Percentiles rank a stretch among this genome's conserved stretches.
These are phyloP conservation scores for Neoscytalidium dimidiatum DNA, from an alignment of 2,329 filamentous ascomycete genomes.

Conservation along the genomic window DNA sequence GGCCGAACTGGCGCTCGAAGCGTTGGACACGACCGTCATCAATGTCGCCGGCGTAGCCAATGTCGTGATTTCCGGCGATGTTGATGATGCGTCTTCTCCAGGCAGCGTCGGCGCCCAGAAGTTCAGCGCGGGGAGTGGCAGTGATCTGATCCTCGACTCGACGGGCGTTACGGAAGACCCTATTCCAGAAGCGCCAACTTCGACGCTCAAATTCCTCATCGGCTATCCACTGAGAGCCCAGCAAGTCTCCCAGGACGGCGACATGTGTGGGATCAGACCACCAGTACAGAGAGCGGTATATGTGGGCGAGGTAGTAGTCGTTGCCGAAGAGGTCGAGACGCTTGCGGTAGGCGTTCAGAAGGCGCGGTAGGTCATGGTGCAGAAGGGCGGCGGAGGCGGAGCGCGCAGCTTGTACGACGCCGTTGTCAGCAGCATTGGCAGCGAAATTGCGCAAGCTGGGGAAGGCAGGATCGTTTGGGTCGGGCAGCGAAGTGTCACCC, in stretches of 20 bases:
- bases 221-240: slow-evolving; percentile 93
- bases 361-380: slow-evolving; percentile 63
- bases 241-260: slow-evolving; percentile 82
- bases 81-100: slow-evolving; percentile 86
- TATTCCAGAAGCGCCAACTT: slow-evolving; percentile 74
- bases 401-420: background rate
- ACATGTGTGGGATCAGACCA: slow-evolving; percentile 85
- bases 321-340: slow-evolving; percentile 87
- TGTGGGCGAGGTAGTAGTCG: slow-evolving; percentile 91
- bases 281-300: slow-evolving; percentile 82
- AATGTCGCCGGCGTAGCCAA: slow-evolving; percentile 93
- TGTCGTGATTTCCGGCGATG: slow-evolving; percentile 91
- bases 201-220: slow-evolving; percentile 80
- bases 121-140: slow-evolving; percentile 29
- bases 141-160: slow-evolving; percentile 56
- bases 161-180: slow-evolving; percentile 71
- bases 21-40: slow-evolving; percentile 72
- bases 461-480: slow-evolving; percentile 46
- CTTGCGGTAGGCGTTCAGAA: slow-evolving; percentile 71
- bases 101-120: slow-evolving; percentile 47
- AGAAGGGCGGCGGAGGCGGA: slow-evolving; percentile 15
- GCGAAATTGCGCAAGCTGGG: slow-evolving; percentile 45
- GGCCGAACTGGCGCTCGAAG: slow-evolving; percentile 84
- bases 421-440: slow-evolving; percentile 17
- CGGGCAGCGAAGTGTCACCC: slow-evolving; percentile 80